These are phyloP conservation scores for Aureobasidium lini DNA, from an alignment of 2,329 filamentous ascomycete genomes.

Conservation along the genomic window DNA sequence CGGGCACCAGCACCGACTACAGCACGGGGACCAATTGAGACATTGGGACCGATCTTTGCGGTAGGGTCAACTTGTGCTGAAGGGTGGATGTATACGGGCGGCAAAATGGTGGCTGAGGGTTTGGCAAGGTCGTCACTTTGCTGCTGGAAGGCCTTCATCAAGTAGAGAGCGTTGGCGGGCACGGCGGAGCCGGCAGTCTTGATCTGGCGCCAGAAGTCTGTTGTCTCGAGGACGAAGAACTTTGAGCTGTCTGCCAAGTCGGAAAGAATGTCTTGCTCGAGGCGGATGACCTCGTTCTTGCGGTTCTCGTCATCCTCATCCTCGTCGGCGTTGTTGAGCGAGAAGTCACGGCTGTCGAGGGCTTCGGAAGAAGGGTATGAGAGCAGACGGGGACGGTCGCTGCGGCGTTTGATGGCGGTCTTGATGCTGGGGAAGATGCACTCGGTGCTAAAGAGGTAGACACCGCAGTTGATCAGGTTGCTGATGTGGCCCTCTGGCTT, in stretches of 20 bases:
- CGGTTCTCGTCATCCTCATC: slow-evolving; percentile 67
- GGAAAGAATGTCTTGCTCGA: slow-evolving; percentile 94
- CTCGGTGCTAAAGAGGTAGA: slow-evolving; percentile 94
- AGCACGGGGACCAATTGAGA: slow-evolving; percentile 87
- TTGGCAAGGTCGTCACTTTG: slow-evolving; percentile 73
- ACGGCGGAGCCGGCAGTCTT: slow-evolving; percentile 97
- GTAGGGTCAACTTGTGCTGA: slow-evolving; percentile 84
- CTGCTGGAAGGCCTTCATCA: slow-evolving; percentile 85
- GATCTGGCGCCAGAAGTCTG: slow-evolving; percentile 99
- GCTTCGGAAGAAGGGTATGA: slow-evolving; percentile 97
- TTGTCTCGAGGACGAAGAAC: slow-evolving; percentile 97
- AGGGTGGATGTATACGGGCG: slow-evolving; percentile 92
- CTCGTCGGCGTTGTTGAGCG: slow-evolving; percentile 47
- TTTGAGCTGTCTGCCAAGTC: slow-evolving; percentile 95
- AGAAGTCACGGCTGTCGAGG: slow-evolving; percentile 54
- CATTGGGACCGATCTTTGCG: slow-evolving; percentile 93
- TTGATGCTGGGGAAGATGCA: slow-evolving; percentile 95
- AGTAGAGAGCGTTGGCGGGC: slow-evolving; percentile 91
- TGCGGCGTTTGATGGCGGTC: slow-evolving; percentile 89
- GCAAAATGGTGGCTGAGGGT: slow-evolving; percentile 79
- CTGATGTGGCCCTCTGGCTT: slow-evolving; percentile 97
- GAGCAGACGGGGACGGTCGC: slow-evolving; percentile 79
- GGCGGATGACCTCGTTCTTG: slow-evolving; percentile 79
- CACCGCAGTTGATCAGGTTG: slow-evolving; percentile 98
- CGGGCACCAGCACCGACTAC: slow-evolving; percentile 78